phyloP scores from a whole-genome alignment of 164 flowering plant species.

The Protea cynaroides region DNA sequence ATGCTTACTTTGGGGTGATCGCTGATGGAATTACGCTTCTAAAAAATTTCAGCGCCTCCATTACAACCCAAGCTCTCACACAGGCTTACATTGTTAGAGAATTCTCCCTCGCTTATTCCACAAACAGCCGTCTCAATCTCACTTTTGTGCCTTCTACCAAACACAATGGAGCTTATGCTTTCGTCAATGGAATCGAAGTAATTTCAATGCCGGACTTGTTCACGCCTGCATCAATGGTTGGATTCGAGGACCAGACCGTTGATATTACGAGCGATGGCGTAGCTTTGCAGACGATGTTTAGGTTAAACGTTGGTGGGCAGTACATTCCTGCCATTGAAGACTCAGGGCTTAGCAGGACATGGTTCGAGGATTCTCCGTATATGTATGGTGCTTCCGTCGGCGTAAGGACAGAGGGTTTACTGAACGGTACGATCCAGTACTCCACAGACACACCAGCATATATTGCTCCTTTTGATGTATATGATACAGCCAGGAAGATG shows the following conservation, averaged over 20 bases:
- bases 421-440: conserved; percentile 25
- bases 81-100: conserved; percentile 63
- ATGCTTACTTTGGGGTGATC: conserved; percentile 44
- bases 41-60: conserved; percentile 65
- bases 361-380: conserved; percentile 77
- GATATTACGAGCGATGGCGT: conserved; percentile 20
- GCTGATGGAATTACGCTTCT: conserved; percentile 45
- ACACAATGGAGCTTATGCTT: conserved; percentile 43
- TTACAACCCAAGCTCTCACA: conserved; percentile 64
- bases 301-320: conserved; percentile 78
- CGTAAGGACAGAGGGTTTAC: conserved; percentile 26
- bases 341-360: conserved; percentile 47
- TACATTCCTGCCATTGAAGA: conserved; percentile 56
- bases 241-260: conserved; percentile 26
- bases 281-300: conserved; percentile 50
- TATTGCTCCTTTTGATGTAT: conserved; percentile 56
- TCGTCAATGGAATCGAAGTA: conserved; percentile 78
- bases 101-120: conserved; percentile 29
- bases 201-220: conserved; percentile 47
- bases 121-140: conserved; percentile 24
- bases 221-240: conserved; percentile 37
- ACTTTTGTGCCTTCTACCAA: conserved; percentile 45
- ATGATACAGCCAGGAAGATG: conserved; percentile 51
- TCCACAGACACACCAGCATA: conserved; percentile 21
- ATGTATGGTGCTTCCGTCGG: conserved; percentile 46